phyloP scores from a whole-genome alignment of 148 eudicot genomes.

The Arctostaphylos glauca region DNA sequence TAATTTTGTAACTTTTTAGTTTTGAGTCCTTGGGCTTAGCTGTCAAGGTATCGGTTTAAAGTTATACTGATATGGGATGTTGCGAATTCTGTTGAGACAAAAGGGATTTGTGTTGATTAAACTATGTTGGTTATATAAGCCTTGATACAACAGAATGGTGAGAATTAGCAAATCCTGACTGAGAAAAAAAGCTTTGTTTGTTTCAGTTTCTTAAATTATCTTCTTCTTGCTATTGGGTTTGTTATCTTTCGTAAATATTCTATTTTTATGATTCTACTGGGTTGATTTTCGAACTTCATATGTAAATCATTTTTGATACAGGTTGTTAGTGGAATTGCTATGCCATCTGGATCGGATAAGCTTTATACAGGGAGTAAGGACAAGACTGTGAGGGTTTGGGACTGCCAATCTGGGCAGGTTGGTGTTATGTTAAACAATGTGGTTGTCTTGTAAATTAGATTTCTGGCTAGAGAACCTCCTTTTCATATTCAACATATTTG shows the following conservation, averaged over 20 bases:
- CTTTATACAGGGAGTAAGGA: constrained; percentile 92
- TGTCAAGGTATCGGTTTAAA: background rate
- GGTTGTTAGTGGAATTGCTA: constrained; percentile 84
- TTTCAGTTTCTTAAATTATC: background rate
- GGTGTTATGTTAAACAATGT: background rate
- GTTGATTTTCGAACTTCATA: background rate
- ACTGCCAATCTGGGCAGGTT: constrained; percentile 96
- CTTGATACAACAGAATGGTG: too few species aligned
- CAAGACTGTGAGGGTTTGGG: constrained; percentile 84
- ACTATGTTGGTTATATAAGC: too few species aligned
- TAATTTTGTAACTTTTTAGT: background rate
- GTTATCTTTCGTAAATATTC: background rate
- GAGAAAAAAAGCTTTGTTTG: too few species aligned
- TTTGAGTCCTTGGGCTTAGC: constrained; percentile 2
- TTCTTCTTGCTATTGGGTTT: background rate
- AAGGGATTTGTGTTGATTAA: background rate
- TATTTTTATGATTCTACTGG: background rate
- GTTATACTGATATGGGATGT: background rate
- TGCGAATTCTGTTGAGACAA: too few species aligned
- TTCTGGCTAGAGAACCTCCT: background rate
- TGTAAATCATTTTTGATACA: constrained; percentile 27
- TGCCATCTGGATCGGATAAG: constrained; percentile 84
- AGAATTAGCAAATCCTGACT: too few species aligned
- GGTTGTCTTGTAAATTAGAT: background rate
- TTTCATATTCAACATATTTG: background rate